Evolutionary conservation across 257 asterid species (phyloP).

Genomic region (Solanum etuberosum): DNA sequence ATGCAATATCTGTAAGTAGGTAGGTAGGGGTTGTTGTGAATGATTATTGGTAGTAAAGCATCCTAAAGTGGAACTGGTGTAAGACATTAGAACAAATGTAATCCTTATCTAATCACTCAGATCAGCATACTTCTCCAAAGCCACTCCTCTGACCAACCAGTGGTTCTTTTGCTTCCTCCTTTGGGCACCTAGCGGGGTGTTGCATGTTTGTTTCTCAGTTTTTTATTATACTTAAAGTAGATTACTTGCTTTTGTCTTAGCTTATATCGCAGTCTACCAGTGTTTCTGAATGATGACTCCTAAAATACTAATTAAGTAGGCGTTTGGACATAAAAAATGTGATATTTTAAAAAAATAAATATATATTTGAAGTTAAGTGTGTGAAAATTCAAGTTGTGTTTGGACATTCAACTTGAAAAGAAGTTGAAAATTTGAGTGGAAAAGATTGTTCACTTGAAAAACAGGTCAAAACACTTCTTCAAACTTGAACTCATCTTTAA

Average conservation of each 20-base stretch:
- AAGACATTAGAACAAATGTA: neutral
- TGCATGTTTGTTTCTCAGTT: neutral
- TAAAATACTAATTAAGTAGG: neutral
- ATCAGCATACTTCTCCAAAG: neutral
- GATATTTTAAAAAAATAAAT: neutral
- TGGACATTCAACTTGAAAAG: neutral
- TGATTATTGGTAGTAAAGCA: neutral
- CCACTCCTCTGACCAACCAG: neutral
- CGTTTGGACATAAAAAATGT: neutral
- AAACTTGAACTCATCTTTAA: neutral
- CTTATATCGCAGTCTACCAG: neutral
- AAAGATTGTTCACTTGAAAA: neutral
- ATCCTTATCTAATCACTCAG: neutral
- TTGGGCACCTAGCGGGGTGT: neutral
- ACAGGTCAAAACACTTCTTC: neutral
- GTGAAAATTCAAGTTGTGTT: neutral
- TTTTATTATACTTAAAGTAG: neutral
- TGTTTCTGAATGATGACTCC: neutral
- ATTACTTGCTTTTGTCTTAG: neutral
- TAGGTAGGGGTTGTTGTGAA: neutral
- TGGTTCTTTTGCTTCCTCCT: neutral
- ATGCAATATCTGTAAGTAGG: neutral
- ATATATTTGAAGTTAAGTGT: neutral
- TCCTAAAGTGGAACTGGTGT: neutral
- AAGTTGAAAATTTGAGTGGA: neutral